These are phyloP conservation scores for Alternaria hordeiaustralica DNA, from an alignment of 2,329 filamentous ascomycete genomes.

Conservation along the genomic window DNA sequence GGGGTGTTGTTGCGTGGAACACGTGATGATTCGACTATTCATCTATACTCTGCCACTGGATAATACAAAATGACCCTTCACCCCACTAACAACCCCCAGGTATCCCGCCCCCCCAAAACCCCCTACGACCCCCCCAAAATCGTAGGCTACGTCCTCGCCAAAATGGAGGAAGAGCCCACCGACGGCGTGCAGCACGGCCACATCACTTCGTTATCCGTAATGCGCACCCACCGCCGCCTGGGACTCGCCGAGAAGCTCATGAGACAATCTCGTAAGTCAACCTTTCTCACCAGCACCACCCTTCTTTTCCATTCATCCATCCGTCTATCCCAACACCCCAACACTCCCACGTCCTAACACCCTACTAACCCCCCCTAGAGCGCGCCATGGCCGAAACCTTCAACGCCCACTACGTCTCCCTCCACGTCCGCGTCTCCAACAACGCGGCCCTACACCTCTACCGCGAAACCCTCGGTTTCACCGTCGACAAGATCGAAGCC, in stretches of 20 bases:
- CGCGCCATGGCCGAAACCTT: constrained; percentile 97
- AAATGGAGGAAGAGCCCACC: constrained; percentile 97
- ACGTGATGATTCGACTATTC: neutral
- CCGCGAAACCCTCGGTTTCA: constrained; percentile 63
- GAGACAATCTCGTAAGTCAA: constrained; percentile 73
- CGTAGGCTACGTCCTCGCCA: constrained; percentile 97
- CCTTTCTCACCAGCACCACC: too few relatives aligned
- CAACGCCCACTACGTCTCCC: constrained; percentile 86
- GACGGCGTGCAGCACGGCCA: constrained; percentile 94
- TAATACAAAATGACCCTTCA: too few relatives aligned
- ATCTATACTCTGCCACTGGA: too few relatives aligned
- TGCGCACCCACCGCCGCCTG: constrained; percentile 89
- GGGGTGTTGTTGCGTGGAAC: neutral
- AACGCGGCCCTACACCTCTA: constrained; percentile 89
- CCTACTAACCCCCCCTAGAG: constrained; percentile 52
- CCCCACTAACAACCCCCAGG: constrained; percentile 44
- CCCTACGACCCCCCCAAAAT: constrained; percentile 94
- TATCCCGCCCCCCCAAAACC: constrained; percentile 76
- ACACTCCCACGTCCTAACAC: too few relatives aligned
- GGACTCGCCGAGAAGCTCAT: constrained; percentile 97
- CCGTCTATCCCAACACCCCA: too few relatives aligned
- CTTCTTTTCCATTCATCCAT: too few relatives aligned
- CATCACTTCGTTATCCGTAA: constrained; percentile 93
- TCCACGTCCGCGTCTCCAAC: constrained; percentile 96
- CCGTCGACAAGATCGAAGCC: constrained; percentile 64